These are phyloP conservation scores for Chlorociboria aeruginascens DNA, from an alignment of 495 filamentous ascomycete species.

Conservation along the genomic window DNA sequence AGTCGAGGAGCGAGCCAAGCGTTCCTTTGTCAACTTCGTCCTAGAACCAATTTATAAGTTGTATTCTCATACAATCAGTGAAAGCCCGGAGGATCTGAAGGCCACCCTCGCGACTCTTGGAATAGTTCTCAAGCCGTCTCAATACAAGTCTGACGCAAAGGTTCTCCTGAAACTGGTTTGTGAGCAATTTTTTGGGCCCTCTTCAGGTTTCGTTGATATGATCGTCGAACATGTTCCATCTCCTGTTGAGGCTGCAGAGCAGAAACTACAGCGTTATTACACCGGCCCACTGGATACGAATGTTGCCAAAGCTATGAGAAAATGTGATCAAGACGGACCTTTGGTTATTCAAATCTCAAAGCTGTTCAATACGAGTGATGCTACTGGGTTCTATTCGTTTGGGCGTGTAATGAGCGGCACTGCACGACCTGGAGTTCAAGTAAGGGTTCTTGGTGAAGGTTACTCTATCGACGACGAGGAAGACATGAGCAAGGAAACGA, in stretches of 20 bases:
- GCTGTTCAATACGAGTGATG: conserved; percentile 79
- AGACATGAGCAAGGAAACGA: conserved; percentile 87
- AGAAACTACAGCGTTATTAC: conserved; percentile 74
- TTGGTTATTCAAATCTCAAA: conserved; percentile 86
- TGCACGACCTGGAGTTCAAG: conserved; percentile 65
- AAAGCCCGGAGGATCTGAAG: conserved; percentile 79
- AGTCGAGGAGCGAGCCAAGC: conserved; percentile 65
- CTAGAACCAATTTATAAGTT: conserved; percentile 96
- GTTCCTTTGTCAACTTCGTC: conserved; percentile 89
- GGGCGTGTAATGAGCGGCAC: conserved; percentile 92
- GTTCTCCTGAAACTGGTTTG: conserved; percentile 82
- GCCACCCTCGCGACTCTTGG: conserved; percentile 67
- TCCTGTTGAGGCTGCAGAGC: conserved; percentile 64
- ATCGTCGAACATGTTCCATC: conserved; percentile 82
- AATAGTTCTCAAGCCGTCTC: conserved; percentile 78
- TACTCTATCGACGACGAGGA: conserved; percentile 97
- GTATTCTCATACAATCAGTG: conserved; percentile 89
- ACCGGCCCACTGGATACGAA: conserved; percentile 90
- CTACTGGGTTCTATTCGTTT: conserved; percentile 76
- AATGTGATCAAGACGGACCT: conserved; percentile 82
- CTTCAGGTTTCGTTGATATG: conserved; percentile 93
- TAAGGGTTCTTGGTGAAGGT: conserved; percentile 87
- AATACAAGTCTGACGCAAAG: conserved; percentile 82
- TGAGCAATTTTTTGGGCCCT: conserved; percentile 86
- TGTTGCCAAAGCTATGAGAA: conserved; percentile 64